Conservation (phyloP, 2,329 filamentous ascomycete species). For the Xylogone sp. region DNA sequence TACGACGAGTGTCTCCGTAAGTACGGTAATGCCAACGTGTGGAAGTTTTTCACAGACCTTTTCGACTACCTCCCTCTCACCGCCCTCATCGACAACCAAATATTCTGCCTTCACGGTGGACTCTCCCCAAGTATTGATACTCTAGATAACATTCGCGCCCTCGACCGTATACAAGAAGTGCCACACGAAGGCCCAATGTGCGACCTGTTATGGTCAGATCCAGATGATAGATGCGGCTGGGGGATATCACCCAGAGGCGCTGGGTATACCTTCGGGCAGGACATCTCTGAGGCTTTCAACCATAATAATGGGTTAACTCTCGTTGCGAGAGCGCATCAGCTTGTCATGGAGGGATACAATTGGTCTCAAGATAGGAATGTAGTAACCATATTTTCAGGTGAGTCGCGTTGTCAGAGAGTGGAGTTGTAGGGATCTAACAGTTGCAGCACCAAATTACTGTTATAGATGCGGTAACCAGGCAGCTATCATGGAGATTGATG, state of each 20-base stretch:
- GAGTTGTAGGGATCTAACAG: conserved; percentile 21
- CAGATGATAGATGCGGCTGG: conserved; percentile 94
- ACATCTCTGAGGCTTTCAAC: conserved; percentile 98
- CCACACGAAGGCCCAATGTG: conserved; percentile 98
- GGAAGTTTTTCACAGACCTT: conserved; percentile 98
- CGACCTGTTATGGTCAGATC: conserved; percentile 96
- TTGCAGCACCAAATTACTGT: conserved; percentile 82
- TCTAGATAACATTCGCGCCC: conserved; percentile 88
- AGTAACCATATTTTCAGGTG: conserved; percentile 97
- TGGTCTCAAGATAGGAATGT: conserved; percentile 99
- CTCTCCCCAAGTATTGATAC: conserved; percentile 95
- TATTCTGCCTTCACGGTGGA: conserved; percentile 97
- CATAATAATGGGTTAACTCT: conserved; percentile 97
- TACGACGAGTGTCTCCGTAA: conserved; percentile 99
- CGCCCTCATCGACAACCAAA: conserved; percentile 97
- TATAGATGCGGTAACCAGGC: conserved; percentile 99
- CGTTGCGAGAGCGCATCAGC: conserved; percentile 92
- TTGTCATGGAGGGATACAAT: conserved; percentile 99
- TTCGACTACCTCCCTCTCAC: conserved; percentile 98
- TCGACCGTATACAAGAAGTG: conserved; percentile 97
- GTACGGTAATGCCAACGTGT: conserved; percentile 98
- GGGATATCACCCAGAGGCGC: conserved; percentile 92
- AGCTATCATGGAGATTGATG: conserved; percentile 99
- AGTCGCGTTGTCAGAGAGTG: conserved; percentile 19
- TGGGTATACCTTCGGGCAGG: conserved; percentile 92